These are phyloP conservation scores for Cyclospora cayetanensis DNA, from an alignment of 169 alveolate species.

Conservation along the genomic window DNA sequence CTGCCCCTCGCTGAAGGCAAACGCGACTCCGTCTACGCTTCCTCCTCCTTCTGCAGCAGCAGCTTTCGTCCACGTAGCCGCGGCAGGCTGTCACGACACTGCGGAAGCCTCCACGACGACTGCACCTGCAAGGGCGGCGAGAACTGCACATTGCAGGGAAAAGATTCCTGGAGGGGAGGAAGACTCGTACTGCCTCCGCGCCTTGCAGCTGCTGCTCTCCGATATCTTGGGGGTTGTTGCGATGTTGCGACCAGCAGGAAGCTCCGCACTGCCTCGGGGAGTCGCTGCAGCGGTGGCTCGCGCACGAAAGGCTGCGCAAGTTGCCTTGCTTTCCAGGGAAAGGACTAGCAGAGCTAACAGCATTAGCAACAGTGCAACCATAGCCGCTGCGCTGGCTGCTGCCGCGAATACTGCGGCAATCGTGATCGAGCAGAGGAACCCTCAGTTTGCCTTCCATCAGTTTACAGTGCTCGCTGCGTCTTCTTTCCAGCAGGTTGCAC, in stretches of 20 bases:
- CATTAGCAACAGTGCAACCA: not conserved
- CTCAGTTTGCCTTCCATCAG: not conserved
- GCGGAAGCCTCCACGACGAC: too few species aligned
- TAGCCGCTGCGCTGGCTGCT: not conserved
- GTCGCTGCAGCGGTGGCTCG: not conserved
- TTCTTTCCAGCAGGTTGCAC: not conserved
- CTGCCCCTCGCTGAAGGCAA: too few species aligned
- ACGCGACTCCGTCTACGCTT: too few species aligned
- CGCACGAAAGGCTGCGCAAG: not conserved
- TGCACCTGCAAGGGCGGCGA: too few species aligned
- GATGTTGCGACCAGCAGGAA: not conserved
- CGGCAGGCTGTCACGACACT: too few species aligned
- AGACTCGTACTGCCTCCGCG: not conserved
- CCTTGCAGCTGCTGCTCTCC: not conserved
- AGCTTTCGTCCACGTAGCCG: not conserved
- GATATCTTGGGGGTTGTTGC: not conserved
- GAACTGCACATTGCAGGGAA: too few species aligned
- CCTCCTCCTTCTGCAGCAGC: slow-evolving; percentile 2
- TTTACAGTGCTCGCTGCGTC: not conserved
- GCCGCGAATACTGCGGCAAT: not conserved
- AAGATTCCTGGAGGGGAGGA: too few species aligned
- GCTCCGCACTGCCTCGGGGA: not conserved
- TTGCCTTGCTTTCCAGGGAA: not conserved
- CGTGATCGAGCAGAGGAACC: not conserved
- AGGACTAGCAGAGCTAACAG: not conserved